These are phyloP conservation scores for Phaeosphaeriaceae sp. DNA, from an alignment of 2,329 filamentous ascomycete genomes.

Conservation along the genomic window DNA sequence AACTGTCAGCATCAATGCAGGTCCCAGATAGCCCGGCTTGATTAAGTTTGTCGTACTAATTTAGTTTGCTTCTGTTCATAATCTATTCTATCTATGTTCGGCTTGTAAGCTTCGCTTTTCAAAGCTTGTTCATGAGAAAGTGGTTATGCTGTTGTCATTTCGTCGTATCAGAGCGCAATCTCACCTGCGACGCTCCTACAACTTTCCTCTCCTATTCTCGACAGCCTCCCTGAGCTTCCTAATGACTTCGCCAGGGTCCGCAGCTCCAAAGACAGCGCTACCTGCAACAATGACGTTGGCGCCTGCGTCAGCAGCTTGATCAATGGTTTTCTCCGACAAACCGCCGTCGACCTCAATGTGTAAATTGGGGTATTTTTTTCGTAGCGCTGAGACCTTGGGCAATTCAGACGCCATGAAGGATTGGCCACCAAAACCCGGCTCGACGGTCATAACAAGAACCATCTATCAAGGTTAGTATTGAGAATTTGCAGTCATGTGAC, in stretches of 20 bases:
- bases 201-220: conserved; percentile 61
- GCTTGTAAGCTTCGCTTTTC: conserved; percentile 4
- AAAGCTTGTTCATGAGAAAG: background rate
- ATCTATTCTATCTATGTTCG: conserved; percentile 2
- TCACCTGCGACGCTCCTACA: conserved; percentile 20
- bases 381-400: conserved; percentile 86
- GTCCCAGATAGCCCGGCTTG: too few species aligned
- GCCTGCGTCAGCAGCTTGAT: conserved; percentile 90
- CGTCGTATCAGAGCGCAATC: background rate
- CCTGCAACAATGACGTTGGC: conserved; percentile 98
- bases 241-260: conserved; percentile 88
- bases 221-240: conserved; percentile 79
- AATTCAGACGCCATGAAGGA: conserved; percentile 98
- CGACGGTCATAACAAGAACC: conserved; percentile 97
- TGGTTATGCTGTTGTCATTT: background rate
- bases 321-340: conserved; percentile 85
- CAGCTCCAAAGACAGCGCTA: conserved; percentile 91
- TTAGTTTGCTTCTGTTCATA: background rate
- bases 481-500: background rate
- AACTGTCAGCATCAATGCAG: too few species aligned
- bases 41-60: too few species aligned
- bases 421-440: conserved; percentile 96
- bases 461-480: conserved; percentile 65
- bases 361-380: conserved; percentile 83
- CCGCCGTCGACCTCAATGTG: conserved; percentile 99